Percentiles rank a stretch among this genome's conserved stretches.
These are phyloP conservation scores for Sarcodon aspratus DNA, from an alignment of 768 basidiomycete species.

Conservation along the genomic window DNA sequence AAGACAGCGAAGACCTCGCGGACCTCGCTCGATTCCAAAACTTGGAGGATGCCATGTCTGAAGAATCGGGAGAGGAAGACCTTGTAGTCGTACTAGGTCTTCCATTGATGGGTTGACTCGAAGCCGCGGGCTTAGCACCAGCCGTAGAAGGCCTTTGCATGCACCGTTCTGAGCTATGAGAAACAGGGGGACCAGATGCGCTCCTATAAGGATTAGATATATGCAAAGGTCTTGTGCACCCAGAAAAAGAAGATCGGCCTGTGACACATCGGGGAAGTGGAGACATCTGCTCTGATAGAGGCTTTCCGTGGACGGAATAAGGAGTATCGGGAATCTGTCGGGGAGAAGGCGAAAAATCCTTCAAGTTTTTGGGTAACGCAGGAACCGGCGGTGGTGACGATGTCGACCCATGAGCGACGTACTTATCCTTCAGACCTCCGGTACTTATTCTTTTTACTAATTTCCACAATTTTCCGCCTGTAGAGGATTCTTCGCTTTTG, in stretches of 20 bases:
- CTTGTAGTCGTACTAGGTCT: slow-evolving; percentile 39
- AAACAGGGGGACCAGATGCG: no score
- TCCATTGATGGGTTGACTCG: slow-evolving; percentile 4
- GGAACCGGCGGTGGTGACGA: slow-evolving; percentile 45
- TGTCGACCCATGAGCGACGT: slow-evolving; percentile 11
- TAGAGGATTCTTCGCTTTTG: slow-evolving; percentile 15
- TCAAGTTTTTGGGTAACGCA: slow-evolving; percentile 37
- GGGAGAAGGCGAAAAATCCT: neutral
- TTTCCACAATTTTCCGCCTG: slow-evolving; percentile 43
- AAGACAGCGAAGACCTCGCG: slow-evolving; percentile 44
- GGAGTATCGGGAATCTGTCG: neutral
- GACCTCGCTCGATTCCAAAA: slow-evolving; percentile 39
- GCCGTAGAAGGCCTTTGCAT: neutral
- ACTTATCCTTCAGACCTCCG: slow-evolving; percentile 50
- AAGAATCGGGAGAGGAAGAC: slow-evolving; percentile 52
- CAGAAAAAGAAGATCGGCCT: neutral
- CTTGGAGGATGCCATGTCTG: slow-evolving; percentile 40
- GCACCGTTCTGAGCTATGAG: neutral
- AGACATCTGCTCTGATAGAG: neutral
- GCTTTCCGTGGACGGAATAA: no score
- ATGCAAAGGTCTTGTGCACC: neutral
- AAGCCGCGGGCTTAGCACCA: neutral
- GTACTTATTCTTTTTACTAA: slow-evolving; percentile 62
- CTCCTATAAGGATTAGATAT: neutral
- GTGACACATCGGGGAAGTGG: neutral